Evolutionary conservation across 2,329 filamentous ascomycete genomes (phyloP), one percentile per base, ranked within the genome.

Genomic region (Dothideomycetes sp.): DNA sequence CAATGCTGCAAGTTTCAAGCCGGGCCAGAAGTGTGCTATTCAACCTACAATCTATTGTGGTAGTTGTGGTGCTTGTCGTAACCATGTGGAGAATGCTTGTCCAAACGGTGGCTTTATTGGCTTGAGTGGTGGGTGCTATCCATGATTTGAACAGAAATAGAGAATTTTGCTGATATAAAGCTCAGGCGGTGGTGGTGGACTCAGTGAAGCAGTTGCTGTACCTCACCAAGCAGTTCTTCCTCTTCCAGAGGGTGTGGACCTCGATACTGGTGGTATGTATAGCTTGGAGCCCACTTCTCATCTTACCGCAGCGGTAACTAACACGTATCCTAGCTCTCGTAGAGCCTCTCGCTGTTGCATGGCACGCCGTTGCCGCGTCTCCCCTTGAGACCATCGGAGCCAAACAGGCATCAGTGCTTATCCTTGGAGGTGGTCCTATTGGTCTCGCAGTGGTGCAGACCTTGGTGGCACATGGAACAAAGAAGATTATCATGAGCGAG

Each of bases 331-430:
- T n/a, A 43, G 76, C 78, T 0, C 61, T 82, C 3, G 69, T 80
- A 5, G 78, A 82, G 48, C 78, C 78, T 0, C 59, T 82, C 2
- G 64, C 74, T 0, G 76, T 82, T 0, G 76, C 73, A 7, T 80
- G 76, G 76, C 78, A 82, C 49, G 76, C 75, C 0, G 68, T 78
- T 8, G 64, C 65, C 4, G 60, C 70, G 4, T 66, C 66, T 0
- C 64, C 66, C 0, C 56, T 76, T 24, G 39, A 52, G 3, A 44
- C 58, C 3, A 32, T 43, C n/a, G 40, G 40, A 16, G 10, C 40
- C n/a, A 19, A 32, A 7, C 31, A 37, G 12, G 33, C 33, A 4
- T 29, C 18, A 2, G 40, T 43, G 2, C 40, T 43, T 1, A 28
- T 43, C 3, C 28, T 43, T 3, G 78, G 78, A 4, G 75, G 72